Base-by-base conservation (phyloP, 768 basidiomycete genomes). In the Podaxis sp. region DNA sequence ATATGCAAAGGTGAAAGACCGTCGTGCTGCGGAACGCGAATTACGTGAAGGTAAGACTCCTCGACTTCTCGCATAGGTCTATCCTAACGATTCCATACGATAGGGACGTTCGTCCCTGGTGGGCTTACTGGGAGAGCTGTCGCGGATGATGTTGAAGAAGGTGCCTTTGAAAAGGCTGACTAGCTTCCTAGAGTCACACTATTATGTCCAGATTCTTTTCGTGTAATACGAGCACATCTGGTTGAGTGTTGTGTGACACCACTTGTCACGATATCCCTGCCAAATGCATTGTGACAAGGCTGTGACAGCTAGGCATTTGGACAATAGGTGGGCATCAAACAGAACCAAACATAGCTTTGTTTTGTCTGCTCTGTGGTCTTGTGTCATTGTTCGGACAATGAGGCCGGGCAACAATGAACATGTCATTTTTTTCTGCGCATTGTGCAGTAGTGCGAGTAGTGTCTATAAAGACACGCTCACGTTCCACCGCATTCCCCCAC, bases 391-490 rank as follows among this genome's bases (percentile, higher is more conserved):
- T 25, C 47, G 18, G 47, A 48, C 47, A 48, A 48, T 48, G 47
- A 48, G 13, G 7, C 47, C 47, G 25, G 10, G 3, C n/a, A 2
- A 47, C 13, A 44, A 38, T 6, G 28, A 46, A 27, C 32, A 57
- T 40, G 13, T 38, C 40, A 4, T 50, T 36, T 11, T 3, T 32
- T 18, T 23, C 44, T n/a, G 11, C 46, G 25, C 32, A 7, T 48
- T 57, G 27, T 58, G 32, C 50, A 66, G 77, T 77, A 2, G 75
- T 79, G 3, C 74, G 68, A n/a, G 80, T 82, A 11, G 82, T 82
- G 67, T 78, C 78, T 10, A 81, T 79, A 59, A 80, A 85, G 74
- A 69, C 79, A 59, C 21, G 18, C 10, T 10, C 36, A 3, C 10
- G 36, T 5, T 50, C 21, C 25, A 35, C 36, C 13, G 25, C 9